phyloP scores from a whole-genome alignment of 2,329 filamentous ascomycete species.

The Phialemoniopsis sp. region DNA sequence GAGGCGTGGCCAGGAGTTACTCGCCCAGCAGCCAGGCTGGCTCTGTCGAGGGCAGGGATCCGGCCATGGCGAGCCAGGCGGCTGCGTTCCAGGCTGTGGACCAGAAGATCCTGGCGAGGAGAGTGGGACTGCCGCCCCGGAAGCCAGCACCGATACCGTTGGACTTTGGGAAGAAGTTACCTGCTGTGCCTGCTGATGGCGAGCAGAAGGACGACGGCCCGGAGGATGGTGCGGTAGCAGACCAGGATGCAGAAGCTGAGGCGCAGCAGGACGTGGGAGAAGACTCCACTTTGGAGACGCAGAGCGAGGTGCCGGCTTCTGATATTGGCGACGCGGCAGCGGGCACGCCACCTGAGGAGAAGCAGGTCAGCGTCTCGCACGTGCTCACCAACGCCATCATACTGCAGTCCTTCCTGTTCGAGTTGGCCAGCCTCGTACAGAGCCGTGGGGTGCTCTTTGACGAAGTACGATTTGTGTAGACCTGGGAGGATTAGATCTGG shows the following conservation, averaged over 20 bases:
- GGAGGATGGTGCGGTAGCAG: slow-evolving; percentile 14
- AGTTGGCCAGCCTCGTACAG: slow-evolving; percentile 71
- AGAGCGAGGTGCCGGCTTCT: slow-evolving; percentile 9
- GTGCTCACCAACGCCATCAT: slow-evolving; percentile 76
- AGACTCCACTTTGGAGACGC: slow-evolving; percentile 6
- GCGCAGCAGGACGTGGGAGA: slow-evolving; percentile 19
- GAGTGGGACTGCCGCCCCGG: slow-evolving; percentile 42
- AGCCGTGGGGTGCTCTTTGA: slow-evolving; percentile 72
- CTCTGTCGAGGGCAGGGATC: slow-evolving; percentile 17
- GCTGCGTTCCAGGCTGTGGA: slow-evolving; percentile 62
- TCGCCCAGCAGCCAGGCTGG: slow-evolving; percentile 31
- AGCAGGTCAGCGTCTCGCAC: slow-evolving; percentile 67
- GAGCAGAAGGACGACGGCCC: slow-evolving; percentile 16
- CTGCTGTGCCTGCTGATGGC: slow-evolving; percentile 8
- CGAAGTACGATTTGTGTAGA: slow-evolving; percentile 60
- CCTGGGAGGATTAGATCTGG: too few relatives aligned
- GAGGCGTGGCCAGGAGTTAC: slow-evolving; percentile 26
- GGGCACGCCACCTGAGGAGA: slow-evolving; percentile 16
- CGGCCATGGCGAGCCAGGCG: slow-evolving; percentile 43
- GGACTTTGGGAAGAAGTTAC: slow-evolving; percentile 29
- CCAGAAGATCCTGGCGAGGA: slow-evolving; percentile 54
- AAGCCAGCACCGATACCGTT: slow-evolving; percentile 44
- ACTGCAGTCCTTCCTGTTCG: slow-evolving; percentile 75
- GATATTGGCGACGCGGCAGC: slow-evolving; percentile 11
- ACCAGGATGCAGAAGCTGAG: slow-evolving; percentile 15